Conservation (phyloP, 768 basidiomycete genomes). For the Fibroporia radiculosa region DNA sequence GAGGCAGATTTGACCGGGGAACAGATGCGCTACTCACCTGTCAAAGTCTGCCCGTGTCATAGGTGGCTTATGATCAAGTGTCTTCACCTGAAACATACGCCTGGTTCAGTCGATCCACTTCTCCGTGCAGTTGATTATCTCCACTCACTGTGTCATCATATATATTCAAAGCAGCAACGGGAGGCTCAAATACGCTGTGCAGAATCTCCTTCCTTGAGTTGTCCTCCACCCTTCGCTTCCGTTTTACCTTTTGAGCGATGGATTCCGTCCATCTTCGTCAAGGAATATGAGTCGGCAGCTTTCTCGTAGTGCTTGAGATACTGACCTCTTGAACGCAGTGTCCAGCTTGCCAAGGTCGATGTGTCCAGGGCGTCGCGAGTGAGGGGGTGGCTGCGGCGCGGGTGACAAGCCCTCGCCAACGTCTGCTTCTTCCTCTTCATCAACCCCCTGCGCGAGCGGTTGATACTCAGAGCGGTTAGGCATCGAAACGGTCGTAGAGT, state of each 20-base stretch:
- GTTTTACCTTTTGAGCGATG: constrained; percentile 78
- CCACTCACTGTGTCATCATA: constrained; percentile 33
- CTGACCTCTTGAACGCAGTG: constrained; percentile 73
- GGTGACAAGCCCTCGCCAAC: constrained; percentile 24
- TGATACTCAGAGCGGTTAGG: constrained; percentile 39
- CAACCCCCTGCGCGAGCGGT: constrained; percentile 33
- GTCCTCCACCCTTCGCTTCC: constrained; percentile 64
- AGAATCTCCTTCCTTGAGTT: constrained; percentile 66
- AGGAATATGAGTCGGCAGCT: neutral
- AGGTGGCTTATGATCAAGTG: constrained; percentile 71
- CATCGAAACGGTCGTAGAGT: constrained; percentile 21
- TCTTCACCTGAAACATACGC: constrained; percentile 46
- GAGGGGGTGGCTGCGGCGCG: constrained; percentile 20
- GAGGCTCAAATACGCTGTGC: constrained; percentile 75
- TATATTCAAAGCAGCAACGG: constrained; percentile 22
- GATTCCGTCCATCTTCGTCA: constrained; percentile 70
- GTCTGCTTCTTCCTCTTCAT: constrained; percentile 35
- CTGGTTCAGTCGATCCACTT: neutral
- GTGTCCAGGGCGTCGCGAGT: constrained; percentile 41
- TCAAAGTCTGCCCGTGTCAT: constrained; percentile 72
- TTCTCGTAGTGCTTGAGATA: neutral
- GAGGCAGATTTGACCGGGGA: neutral
- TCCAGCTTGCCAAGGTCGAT: constrained; percentile 79
- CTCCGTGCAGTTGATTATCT: too few species aligned
- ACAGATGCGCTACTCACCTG: constrained; percentile 37